These are phyloP conservation scores for Starmerella etchellsii DNA, from an alignment of 805 yeast genomes.

Conservation along the genomic window DNA sequence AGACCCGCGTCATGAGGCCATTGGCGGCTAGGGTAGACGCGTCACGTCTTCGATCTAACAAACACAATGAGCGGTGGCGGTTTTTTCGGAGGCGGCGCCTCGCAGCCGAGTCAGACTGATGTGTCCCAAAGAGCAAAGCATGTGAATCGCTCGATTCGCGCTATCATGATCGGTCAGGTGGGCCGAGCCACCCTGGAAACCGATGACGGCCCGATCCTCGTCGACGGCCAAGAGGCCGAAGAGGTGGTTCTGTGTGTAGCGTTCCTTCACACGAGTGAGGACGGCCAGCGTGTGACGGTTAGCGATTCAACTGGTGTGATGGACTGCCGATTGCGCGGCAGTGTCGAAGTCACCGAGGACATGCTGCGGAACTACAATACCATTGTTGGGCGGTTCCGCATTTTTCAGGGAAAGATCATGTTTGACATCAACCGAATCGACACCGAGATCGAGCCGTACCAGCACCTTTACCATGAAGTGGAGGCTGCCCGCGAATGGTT, in stretches of 20 bases:
- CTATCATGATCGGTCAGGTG: constrained; percentile 56
- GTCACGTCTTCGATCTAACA: no score
- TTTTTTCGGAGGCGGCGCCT: constrained; percentile 13
- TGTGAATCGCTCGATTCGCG: constrained; percentile 24
- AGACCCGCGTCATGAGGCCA: no score
- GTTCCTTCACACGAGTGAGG: constrained; percentile 34
- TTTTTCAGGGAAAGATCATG: constrained; percentile 39
- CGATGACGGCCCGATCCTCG: constrained; percentile 41
- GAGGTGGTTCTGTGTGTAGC: constrained; percentile 47
- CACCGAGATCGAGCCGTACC: constrained; percentile 31
- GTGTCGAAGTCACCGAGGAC: background rate
- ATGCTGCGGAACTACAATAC: constrained; percentile 15
- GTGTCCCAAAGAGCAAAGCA: background rate
- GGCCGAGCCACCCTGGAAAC: constrained; percentile 38
- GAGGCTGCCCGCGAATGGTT: constrained; percentile 41
- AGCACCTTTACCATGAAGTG: constrained; percentile 48
- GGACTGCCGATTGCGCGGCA: background rate
- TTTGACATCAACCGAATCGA: constrained; percentile 39
- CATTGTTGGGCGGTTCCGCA: constrained; percentile 35
- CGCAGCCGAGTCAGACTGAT: no score
- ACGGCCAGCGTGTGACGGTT: constrained; percentile 30
- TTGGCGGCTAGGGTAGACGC: no score
- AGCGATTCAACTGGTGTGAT: constrained; percentile 55
- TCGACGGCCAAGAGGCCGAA: constrained; percentile 43
- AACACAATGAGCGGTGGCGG: no score